Conservation (phyloP, 345 rosid genomes). For the Barbarea vulgaris region DNA sequence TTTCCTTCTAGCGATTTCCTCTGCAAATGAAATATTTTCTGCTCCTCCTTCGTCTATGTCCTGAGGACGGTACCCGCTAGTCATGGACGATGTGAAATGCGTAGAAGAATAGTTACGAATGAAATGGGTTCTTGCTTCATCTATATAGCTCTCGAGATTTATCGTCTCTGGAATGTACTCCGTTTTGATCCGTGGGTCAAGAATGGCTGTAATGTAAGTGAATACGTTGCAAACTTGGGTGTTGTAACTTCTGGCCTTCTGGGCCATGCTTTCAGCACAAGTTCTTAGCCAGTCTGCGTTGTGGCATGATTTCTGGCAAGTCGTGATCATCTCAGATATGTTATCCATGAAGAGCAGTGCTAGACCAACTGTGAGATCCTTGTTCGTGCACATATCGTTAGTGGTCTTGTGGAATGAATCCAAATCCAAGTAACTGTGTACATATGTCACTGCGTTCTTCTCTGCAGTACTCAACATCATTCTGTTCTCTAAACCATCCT, state of each 20-base stretch:
- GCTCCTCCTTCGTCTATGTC: constrained; percentile 80
- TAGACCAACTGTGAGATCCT: constrained; percentile 75
- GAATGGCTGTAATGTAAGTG: constrained; percentile 84
- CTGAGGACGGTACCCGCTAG: constrained; percentile 62
- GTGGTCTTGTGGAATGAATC: constrained; percentile 91
- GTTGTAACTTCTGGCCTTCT: constrained; percentile 74
- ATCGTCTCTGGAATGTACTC: constrained; percentile 87
- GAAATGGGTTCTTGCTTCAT: constrained; percentile 83
- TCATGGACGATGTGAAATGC: constrained; percentile 65
- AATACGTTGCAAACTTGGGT: constrained; percentile 74
- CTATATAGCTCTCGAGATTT: constrained; percentile 67
- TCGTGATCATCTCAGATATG: constrained; percentile 73
- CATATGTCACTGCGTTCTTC: constrained; percentile 59
- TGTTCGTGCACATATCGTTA: constrained; percentile 70
- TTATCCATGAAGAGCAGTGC: constrained; percentile 97
- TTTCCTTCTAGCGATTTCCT: constrained; percentile 89
- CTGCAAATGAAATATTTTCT: constrained; percentile 77
- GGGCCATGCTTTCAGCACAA: constrained; percentile 84
- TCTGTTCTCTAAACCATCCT: constrained; percentile 55
- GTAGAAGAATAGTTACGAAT: constrained; percentile 62
- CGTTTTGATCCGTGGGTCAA: constrained; percentile 85
- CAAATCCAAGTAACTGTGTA: constrained; percentile 78
- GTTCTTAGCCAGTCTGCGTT: constrained; percentile 81
- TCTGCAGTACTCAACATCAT: constrained; percentile 62
- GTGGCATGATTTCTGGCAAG: constrained; percentile 71